These are phyloP conservation scores for Yamadazyma ubonensis DNA, from an alignment of 805 yeast genomes.

Conservation along the genomic window DNA sequence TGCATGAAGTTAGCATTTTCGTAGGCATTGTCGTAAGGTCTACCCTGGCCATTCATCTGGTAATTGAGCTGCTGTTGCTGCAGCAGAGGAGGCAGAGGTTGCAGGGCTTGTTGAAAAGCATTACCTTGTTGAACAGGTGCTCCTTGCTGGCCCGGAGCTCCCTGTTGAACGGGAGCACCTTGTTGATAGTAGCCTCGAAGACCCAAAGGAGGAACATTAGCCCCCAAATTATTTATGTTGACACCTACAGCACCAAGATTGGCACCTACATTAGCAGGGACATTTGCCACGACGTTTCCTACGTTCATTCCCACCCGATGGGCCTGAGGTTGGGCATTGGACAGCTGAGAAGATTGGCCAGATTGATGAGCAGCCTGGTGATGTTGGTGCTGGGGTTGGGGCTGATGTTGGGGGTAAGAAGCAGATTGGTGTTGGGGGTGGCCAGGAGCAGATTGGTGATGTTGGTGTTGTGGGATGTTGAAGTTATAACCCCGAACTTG, in stretches of 20 bases:
- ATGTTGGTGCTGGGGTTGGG: background rate
- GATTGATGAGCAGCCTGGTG: constrained; percentile 1
- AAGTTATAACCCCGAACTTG: constrained; percentile 1
- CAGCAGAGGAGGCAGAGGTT: constrained; percentile 8
- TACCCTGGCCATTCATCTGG: constrained; percentile 3
- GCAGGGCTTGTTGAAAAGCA: background rate
- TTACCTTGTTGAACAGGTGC: constrained; percentile 10
- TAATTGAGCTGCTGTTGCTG: constrained; percentile 11
- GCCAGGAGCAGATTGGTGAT: background rate
- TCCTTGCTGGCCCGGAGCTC: constrained; percentile 3
- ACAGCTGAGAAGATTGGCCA: background rate
- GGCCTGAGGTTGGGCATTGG: background rate
- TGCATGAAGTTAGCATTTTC: constrained; percentile 14
- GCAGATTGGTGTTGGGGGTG: background rate
- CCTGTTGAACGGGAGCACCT: background rate
- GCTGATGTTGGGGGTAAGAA: background rate
- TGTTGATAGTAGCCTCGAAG: constrained; percentile 13
- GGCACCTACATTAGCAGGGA: constrained; percentile 1
- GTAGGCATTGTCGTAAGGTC: constrained; percentile 8
- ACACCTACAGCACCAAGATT: background rate
- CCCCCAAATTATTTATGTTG: constrained; percentile 1
- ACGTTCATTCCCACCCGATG: background rate
- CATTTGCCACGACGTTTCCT: constrained; percentile 1
- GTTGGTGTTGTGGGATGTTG: background rate
- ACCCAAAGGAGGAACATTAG: constrained; percentile 6